Base-by-base conservation (phyloP, 2,329 filamentous ascomycete genomes). In the Dactylellina sp. region DNA sequence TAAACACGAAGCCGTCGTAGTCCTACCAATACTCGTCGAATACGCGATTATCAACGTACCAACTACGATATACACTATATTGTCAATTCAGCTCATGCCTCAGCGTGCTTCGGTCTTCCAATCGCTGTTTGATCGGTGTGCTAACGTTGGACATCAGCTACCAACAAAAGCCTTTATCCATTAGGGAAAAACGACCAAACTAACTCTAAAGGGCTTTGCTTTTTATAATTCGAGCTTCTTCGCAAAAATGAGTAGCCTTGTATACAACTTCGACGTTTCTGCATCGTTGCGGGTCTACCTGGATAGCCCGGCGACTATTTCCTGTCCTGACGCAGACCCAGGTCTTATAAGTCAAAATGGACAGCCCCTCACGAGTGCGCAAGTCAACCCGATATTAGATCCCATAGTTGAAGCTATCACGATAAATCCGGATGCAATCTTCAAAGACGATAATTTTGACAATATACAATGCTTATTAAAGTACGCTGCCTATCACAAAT, bases 231-330 rank as follows among this genome's bases (percentile, higher is more conserved):
- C n/a, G n/a, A n/a, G n/a, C n/a, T n/a, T n/a, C n/a, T n/a, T 7
- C 20, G 12, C 25, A 28, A 11, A 6, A 24, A 72, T 72, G 68
- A 53, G 44, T 22, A 24, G 32, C 16, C 52, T 47, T 2, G 56
- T 39, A 42, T 52, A 63, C 81, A 87, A 89, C 80, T 99, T 99
- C 83, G 92, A 98, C 82, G 92, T 99, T 82, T 97, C 97, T 81
- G 91, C 97, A 84, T 92, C 93, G 77, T 90, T 98, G 82, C 97
- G 97, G 85, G 88, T 92, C 81, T 99, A 97, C 83, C 91, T 97
- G 87, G 96, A 92, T 83, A 94, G 98, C 81, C 94, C 95, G 7
- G 85, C 89, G 49, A 87, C 88, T 40, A 91, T 98, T 64, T 85
- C 90, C 6, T 97, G 93, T 1, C 89, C 91, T 46, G 94, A 98